A percentile compares a stretch with the other conserved stretches of the same genome.
Evolutionary conservation across 2,329 filamentous ascomycete species (phyloP).

Genomic region (Endothia cerciana): DNA sequence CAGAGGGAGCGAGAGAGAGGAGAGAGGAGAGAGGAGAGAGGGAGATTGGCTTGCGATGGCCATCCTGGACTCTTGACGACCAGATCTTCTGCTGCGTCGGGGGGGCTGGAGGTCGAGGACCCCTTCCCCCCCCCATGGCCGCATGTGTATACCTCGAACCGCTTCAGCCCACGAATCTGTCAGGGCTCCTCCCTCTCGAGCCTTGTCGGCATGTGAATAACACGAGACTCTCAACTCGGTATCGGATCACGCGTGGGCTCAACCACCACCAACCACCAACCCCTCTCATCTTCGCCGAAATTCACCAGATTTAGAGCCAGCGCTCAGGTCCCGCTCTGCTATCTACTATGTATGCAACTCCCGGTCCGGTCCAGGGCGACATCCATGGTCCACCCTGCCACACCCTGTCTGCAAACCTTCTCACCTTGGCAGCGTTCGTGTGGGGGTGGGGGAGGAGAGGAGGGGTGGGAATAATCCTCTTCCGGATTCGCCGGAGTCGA

Average conservation of each 20-base stretch:
- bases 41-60: no score
- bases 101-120: no score
- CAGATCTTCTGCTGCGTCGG: no score
- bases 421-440: neutral
- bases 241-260: neutral
- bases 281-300: slow-evolving; percentile 4
- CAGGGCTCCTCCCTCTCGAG: neutral
- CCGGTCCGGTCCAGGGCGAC: no score
- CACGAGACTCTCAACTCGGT: neutral
- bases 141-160: neutral
- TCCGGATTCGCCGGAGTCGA: neutral
- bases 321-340: slow-evolving; percentile 1
- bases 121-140: neutral
- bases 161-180: neutral
- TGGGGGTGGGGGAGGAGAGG: neutral
- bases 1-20: no score
- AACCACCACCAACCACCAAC: neutral
- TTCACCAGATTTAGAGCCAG: neutral
- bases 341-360: no score
- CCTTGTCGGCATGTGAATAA: neutral
- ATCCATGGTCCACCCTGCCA: neutral
- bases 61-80: no score
- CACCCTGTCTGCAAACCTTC: neutral
- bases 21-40: no score
- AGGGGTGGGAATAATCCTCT: neutral